Evolutionary conservation across 495 filamentous ascomycete genomes (phyloP), one percentile per base, ranked within the genome.

Genomic region (Talaromyces trachyspermus): DNA sequence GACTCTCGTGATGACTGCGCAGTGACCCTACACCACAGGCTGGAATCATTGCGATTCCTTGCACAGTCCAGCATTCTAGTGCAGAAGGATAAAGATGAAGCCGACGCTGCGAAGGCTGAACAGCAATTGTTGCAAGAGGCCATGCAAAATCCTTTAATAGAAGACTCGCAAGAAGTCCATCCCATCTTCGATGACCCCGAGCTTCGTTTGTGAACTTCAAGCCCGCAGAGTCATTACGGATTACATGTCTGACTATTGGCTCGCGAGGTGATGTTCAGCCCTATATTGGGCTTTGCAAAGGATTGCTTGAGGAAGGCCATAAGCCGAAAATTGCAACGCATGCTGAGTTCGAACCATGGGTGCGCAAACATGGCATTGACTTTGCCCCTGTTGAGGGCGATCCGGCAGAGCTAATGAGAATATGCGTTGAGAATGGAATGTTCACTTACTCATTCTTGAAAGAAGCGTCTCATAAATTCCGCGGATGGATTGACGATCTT

Each of bases 391-490:
- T 98, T 0, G 88, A 84, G 40, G 92, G 92, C 23, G 90, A 98
- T 59, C 92, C 92, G 17, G 87, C 84, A 37, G 89, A 97, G 62
- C 74, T 98, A 18, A 96, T 98, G 89, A 75, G 84, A 10, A 83
- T 97, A 18, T 98, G 92, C 59, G 89, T 97, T 10, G 88, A 97
- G 55, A 87, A 97, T 60, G 92, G 92, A 51, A 96, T 96, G 76
- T 98, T 98, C 60, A 97, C 92, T 1, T 88, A 83, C 46, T 84
- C 84, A 2, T 98, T 98, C 66, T 68, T 98, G 27, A 83, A 72
- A 54, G 88, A 95, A 62, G 91, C 89, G 19, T 88, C 86, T 32
- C 65, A 76, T 5, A 95, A 91, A 63, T 95, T 97, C 56, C 84
- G 94, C 52, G 85, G 85, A 15, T 98, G 90, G 90, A 80, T 98